A percentile compares a stretch with the other conserved stretches of the same genome.
These are phyloP conservation scores for Lecanicillium sp. DNA, from an alignment of 2,329 filamentous ascomycete species.

Conservation along the genomic window DNA sequence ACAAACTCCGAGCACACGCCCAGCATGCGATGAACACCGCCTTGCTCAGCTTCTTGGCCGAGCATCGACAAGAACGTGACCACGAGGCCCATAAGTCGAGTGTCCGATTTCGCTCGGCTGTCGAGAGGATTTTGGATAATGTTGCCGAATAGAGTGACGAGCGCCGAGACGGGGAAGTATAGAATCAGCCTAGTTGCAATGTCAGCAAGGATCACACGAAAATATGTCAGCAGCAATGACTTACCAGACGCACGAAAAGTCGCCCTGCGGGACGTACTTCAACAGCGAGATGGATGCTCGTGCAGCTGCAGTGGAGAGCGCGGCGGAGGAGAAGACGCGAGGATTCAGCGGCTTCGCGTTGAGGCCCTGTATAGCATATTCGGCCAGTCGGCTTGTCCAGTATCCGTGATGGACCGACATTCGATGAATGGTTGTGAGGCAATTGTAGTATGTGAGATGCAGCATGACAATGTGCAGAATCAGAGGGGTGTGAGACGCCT, in stretches of 20 bases:
- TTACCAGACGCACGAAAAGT: conserved; percentile 92
- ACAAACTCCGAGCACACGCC: conserved; percentile 94
- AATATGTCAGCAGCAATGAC: conserved; percentile 26
- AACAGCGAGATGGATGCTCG: conserved; percentile 88
- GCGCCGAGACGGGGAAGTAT: conserved; percentile 91
- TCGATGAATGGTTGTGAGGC: conserved; percentile 91
- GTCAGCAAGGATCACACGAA: background rate
- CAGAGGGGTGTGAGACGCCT: conserved; percentile 83
- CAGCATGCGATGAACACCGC: conserved; percentile 88
- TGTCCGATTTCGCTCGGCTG: conserved; percentile 76
- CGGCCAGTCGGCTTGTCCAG: conserved; percentile 91
- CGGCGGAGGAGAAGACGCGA: conserved; percentile 86
- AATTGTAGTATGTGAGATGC: conserved; percentile 97
- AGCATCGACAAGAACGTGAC: conserved; percentile 87
- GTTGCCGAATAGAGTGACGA: conserved; percentile 93
- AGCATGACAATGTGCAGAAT: conserved; percentile 90
- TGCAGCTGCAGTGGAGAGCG: conserved; percentile 86
- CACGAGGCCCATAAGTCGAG: conserved; percentile 85
- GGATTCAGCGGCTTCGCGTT: conserved; percentile 89
- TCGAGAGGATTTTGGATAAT: conserved; percentile 94
- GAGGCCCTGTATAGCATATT: conserved; percentile 89
- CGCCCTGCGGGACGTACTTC: conserved; percentile 92
- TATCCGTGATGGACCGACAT: conserved; percentile 98
- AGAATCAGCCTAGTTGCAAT: conserved; percentile 69
- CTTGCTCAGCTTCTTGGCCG: conserved; percentile 81